These are phyloP conservation scores for Pestalotiopsis sp. DNA, from an alignment of 2,329 filamentous ascomycete genomes.

Conservation along the genomic window DNA sequence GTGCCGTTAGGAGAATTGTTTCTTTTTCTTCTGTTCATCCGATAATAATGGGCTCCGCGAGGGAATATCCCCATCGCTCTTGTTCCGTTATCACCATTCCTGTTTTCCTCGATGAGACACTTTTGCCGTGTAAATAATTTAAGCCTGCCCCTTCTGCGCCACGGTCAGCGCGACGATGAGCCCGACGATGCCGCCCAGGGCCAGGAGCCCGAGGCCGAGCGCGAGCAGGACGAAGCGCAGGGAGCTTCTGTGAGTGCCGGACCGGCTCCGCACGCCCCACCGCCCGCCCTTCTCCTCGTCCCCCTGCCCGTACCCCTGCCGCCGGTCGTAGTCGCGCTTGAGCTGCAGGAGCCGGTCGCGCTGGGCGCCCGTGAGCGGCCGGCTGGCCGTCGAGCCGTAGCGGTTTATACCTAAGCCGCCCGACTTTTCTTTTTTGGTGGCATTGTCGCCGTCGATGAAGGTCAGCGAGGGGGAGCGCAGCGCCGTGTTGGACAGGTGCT, in stretches of 20 bases:
- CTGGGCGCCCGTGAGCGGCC: conserved; percentile 7
- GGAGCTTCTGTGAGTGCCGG: background rate
- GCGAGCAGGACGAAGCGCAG: background rate
- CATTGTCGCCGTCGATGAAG: background rate
- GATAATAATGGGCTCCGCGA: no score
- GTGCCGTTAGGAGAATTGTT: no score
- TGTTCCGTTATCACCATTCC: no score
- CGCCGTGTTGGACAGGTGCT: background rate
- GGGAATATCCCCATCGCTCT: no score
- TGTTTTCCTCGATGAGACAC: no score
- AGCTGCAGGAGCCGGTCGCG: conserved; percentile 10
- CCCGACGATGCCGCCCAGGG: conserved; percentile 5
- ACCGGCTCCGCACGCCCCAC: background rate
- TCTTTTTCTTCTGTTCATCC: no score
- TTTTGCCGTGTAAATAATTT: no score
- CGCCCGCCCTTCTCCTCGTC: conserved; percentile 1
- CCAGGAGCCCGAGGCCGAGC: conserved; percentile 1
- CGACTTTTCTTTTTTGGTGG: background rate
- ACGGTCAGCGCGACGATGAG: conserved; percentile 1
- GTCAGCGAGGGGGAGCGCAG: background rate
- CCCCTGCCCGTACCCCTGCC: background rate
- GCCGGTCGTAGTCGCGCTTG: conserved; percentile 5
- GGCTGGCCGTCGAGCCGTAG: background rate
- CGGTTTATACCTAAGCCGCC: background rate
- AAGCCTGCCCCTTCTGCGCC: background rate